phyloP scores from a whole-genome alignment of 352 stramenopile species.

The Pythium monospermum region DNA sequence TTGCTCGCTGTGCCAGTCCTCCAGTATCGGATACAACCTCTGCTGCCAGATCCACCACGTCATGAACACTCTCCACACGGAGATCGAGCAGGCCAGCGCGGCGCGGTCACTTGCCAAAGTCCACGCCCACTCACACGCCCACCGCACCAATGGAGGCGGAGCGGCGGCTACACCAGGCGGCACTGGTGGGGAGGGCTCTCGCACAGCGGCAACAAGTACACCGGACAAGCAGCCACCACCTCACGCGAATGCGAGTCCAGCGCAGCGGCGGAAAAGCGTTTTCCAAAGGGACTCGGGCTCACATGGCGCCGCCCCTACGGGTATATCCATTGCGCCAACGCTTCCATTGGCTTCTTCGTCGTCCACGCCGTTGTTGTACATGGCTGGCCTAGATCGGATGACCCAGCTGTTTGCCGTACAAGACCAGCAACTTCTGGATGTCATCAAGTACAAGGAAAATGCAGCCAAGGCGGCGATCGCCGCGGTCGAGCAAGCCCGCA shows the following conservation, averaged over 20 bases:
- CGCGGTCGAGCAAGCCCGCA: slow-evolving; percentile 32
- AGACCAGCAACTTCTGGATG: slow-evolving; percentile 44
- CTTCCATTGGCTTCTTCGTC: no score
- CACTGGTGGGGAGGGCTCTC: no score
- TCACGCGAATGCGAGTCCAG: no score
- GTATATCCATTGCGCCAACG: no score
- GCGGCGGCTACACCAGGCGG: background rate
- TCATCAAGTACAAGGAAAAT: slow-evolving; percentile 70
- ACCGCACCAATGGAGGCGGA: background rate
- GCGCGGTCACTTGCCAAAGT: slow-evolving; percentile 9
- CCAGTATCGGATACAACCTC: slow-evolving; percentile 57
- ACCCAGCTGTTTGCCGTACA: slow-evolving; percentile 48
- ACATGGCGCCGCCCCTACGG: no score
- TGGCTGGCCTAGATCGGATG: slow-evolving; percentile 20
- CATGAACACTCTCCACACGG: slow-evolving; percentile 36
- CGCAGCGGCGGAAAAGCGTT: no score
- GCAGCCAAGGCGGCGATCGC: slow-evolving; percentile 25
- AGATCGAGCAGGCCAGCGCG: slow-evolving; percentile 21
- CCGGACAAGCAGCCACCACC: no score
- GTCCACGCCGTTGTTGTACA: no score
- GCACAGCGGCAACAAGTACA: no score
- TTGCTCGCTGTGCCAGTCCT: slow-evolving; percentile 47
- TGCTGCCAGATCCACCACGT: slow-evolving; percentile 57
- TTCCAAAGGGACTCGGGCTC: no score
- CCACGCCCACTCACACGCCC: slow-evolving; percentile 7